Percentiles rank a stretch among this genome's conserved stretches.
phyloP scores from a whole-genome alignment of 1,284 basidiomycete species.

The Neolentinus lepideus region DNA sequence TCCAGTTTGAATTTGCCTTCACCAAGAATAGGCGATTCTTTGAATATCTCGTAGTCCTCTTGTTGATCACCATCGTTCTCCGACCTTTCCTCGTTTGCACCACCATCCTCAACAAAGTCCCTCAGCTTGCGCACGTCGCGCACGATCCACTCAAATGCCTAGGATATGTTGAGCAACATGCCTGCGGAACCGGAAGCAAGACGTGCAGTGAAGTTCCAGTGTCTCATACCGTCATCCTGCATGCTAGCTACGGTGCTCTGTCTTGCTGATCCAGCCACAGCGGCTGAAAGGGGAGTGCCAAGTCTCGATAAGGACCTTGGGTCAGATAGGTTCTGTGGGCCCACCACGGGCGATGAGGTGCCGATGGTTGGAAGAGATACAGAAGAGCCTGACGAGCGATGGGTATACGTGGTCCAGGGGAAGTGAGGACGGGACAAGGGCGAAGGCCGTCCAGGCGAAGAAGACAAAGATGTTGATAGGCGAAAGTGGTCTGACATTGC shows the following conservation, averaged over 20 bases:
- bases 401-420: slow-evolving; percentile 43
- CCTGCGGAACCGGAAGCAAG: not conserved
- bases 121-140: slow-evolving; percentile 46
- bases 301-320: slow-evolving; percentile 6
- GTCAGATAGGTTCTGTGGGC: slow-evolving; percentile 18
- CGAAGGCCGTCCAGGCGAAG: slow-evolving; percentile 39
- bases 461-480: slow-evolving; percentile 31
- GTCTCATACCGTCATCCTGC: slow-evolving; percentile 40
- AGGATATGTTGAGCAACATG: not conserved
- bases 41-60: slow-evolving; percentile 52
- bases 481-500: slow-evolving; percentile 40
- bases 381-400: slow-evolving; percentile 26
- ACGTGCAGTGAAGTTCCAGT: slow-evolving; percentile 56
- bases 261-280: slow-evolving; percentile 14
- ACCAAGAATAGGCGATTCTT: slow-evolving; percentile 57
- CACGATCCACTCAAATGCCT: slow-evolving; percentile 68
- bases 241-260: slow-evolving; percentile 6
- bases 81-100: slow-evolving; percentile 7
- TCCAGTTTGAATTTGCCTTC: slow-evolving; percentile 71
- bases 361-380: slow-evolving; percentile 19
- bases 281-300: slow-evolving; percentile 17
- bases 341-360: slow-evolving; percentile 19
- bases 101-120: slow-evolving; percentile 37
- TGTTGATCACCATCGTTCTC: slow-evolving; percentile 14
- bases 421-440: slow-evolving; percentile 47